Base-by-base conservation (phyloP, 2,329 filamentous ascomycete genomes). In the Graphiopsis chlorocephala region DNA sequence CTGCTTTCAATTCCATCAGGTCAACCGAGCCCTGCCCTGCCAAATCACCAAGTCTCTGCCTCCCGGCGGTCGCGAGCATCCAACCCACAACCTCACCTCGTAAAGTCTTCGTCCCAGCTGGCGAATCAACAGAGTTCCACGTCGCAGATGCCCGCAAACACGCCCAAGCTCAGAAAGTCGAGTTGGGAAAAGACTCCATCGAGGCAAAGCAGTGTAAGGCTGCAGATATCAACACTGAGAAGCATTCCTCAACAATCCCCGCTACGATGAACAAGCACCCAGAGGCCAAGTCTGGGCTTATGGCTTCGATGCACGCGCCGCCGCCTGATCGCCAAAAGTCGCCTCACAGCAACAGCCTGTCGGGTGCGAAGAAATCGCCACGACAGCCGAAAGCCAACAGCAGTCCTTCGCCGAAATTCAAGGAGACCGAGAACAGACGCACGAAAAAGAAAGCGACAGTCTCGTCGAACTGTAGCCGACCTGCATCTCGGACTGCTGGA, bases 61-160 rank as follows among this genome's bases (percentile, higher is more conserved):
- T 31, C 15, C 25, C 26, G 3, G 15, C 10, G 10, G n/a, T 23
- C 31, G 29, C 10, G n/a, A 56, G 12, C 53, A 17, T 25, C 28
- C 52, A 55, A 23, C 52, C 63, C 66, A 47, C 26, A 15, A 52
- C 38, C 15, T 57, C 60, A 29, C 55, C 47, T 35, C 67, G 66
- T 52, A 69, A 66, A 61, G 67, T 74, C 65, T 75, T 75, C 65
- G 70, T 75, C 20, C 72, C 73, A 12, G 67, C 67, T 20, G 72
- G 73, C 64, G 73, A 75, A 45, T 72, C 71, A 11, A 65, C 67
- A 25, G 67, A 70, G 20, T 17, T 50, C 4, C 73, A 75, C 63
- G 70, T 75, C 58, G 69, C 72, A 14, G 70, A 71, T n/a, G 67
- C 62, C 6, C 58, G 64, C 56, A 58, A 64, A 48, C 45, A 57